These are phyloP conservation scores for Eucalyptus grandis DNA, from an alignment of 345 rosid genomes.

Conservation along the genomic window DNA sequence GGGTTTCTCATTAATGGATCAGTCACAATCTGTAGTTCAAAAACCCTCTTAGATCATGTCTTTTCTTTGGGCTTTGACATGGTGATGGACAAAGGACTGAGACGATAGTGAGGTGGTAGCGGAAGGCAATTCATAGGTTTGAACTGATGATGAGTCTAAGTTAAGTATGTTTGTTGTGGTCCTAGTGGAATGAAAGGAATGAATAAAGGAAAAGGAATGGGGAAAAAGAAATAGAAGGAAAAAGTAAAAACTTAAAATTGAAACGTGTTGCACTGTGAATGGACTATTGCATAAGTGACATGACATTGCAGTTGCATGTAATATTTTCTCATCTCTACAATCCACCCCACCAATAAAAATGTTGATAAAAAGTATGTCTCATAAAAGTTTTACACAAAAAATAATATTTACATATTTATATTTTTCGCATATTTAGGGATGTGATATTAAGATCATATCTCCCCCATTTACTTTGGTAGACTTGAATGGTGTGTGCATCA, in stretches of 20 bases:
- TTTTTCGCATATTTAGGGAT: neutral
- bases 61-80: neutral
- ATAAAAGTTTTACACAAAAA: no score
- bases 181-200: neutral
- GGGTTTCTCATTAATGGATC: neutral
- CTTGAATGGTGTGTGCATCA: neutral
- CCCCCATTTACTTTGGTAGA: neutral
- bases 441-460: neutral
- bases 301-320: neutral
- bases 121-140: neutral
- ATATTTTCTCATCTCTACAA: no score
- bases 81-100: neutral
- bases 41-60: neutral
- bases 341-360: neutral
- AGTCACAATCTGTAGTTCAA: neutral
- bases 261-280: neutral
- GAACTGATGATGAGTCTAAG: neutral
- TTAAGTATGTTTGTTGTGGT: neutral
- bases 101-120: neutral
- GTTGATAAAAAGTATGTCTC: no score
- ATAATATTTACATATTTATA: neutral
- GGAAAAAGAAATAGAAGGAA: neutral
- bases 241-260: neutral
- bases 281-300: neutral
- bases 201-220: neutral